Conservation (phyloP, 169 alveolate species). For the Eimeria sp. region DNA sequence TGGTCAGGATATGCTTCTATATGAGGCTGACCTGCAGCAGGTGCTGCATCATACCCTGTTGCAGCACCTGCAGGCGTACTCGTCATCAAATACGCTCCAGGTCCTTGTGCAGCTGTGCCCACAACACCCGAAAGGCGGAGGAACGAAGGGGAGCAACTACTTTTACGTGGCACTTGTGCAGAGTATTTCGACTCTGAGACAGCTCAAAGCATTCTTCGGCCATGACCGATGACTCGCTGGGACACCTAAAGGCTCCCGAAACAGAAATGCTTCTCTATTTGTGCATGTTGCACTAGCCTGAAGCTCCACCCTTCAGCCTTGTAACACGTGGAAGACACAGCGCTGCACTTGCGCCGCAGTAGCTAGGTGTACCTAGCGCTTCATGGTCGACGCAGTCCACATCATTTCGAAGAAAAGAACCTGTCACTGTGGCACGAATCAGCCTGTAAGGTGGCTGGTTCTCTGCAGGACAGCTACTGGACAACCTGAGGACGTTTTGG, state of each 20-base stretch:
- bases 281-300: neutral
- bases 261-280: neutral
- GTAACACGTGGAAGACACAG: neutral
- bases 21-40: neutral
- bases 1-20: neutral
- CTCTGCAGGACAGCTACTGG: neutral
- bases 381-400: neutral
- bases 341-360: neutral
- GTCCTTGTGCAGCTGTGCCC: neutral
- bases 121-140: neutral
- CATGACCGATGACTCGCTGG: neutral
- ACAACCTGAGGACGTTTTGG: neutral
- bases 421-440: neutral
- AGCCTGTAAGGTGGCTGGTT: neutral
- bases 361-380: neutral
- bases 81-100: neutral
- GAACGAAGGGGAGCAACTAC: neutral
- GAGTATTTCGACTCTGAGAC: neutral
- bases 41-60: neutral
- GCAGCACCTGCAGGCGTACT: neutral
- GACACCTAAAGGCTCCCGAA: neutral
- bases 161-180: neutral
- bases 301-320: neutral
- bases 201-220: too few relatives aligned
- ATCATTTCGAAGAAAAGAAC: neutral